Conservation (phyloP, 2,329 filamentous ascomycete genomes). For the Microcera coccophila region DNA sequence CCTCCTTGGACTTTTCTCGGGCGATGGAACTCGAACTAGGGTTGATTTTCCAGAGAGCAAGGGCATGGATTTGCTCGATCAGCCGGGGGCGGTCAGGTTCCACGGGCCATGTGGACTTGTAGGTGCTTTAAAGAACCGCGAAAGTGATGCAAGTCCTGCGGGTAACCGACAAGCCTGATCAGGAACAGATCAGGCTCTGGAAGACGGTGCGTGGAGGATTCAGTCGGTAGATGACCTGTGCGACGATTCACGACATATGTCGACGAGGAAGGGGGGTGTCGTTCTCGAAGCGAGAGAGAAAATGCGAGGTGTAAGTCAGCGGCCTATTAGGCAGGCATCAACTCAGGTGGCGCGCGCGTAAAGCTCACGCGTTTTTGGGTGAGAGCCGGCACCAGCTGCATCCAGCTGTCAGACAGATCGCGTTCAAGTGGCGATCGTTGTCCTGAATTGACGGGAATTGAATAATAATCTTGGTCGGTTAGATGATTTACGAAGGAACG, state of each 20-base stretch:
- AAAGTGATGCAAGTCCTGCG: conserved; percentile 3
- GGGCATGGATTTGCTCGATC: not conserved
- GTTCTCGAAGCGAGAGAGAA: conserved; percentile 19
- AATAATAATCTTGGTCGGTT: no score
- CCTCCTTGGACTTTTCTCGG: conserved; percentile 5
- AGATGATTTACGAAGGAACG: no score
- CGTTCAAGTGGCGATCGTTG: no score
- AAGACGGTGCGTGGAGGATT: conserved; percentile 3
- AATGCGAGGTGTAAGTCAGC: no score
- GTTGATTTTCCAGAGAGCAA: conserved; percentile 5
- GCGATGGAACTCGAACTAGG: conserved; percentile 3
- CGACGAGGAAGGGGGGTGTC: conserved; percentile 7
- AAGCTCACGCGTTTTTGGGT: not conserved
- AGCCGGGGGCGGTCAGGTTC: conserved; percentile 7
- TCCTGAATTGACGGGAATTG: no score
- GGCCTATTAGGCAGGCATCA: conserved; percentile 14
- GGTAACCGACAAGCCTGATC: conserved; percentile 1
- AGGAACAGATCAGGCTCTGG: not conserved
- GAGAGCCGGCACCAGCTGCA: not conserved
- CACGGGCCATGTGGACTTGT: conserved; percentile 17
- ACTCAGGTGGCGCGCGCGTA: conserved; percentile 3
- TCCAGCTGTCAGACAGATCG: not conserved
- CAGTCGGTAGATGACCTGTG: conserved; percentile 11
- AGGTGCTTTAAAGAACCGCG: conserved; percentile 6
- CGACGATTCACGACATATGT: conserved; percentile 11